Percentiles rank a stretch among this genome's conserved stretches.
Conservation (phyloP, 2,329 filamentous ascomycete species). For the Alternaria infectoria region DNA sequence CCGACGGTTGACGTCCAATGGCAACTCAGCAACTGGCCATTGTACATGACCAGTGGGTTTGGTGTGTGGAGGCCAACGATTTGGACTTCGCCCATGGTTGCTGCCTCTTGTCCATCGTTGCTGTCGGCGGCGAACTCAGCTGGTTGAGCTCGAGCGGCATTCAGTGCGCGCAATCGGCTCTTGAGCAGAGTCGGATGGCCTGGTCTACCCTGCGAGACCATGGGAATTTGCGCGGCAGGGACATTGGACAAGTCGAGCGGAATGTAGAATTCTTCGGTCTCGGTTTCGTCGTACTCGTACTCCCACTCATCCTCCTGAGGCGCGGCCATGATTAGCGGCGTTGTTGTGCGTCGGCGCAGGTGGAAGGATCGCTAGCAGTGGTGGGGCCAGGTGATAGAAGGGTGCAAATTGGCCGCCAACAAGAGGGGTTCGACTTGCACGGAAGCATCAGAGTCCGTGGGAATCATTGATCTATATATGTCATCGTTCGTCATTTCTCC, state of each 20-base stretch:
- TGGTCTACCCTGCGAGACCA: conserved; percentile 23
- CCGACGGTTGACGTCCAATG: conserved; percentile 84
- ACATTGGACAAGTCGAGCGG: conserved; percentile 63
- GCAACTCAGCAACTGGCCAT: conserved; percentile 78
- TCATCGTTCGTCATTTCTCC: no score
- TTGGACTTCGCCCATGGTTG: conserved; percentile 63
- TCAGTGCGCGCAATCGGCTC: conserved; percentile 38
- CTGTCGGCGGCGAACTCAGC: conserved; percentile 9
- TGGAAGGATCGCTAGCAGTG: background rate
- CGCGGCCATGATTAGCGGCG: conserved; percentile 25
- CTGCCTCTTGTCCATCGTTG: conserved; percentile 16
- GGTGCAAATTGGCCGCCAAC: background rate
- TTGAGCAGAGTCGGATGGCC: conserved; percentile 36
- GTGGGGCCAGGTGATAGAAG: background rate
- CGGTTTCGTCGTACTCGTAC: conserved; percentile 63
- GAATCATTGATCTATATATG: no score
- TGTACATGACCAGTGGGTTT: conserved; percentile 80
- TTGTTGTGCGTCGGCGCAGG: background rate
- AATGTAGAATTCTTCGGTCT: conserved; percentile 65
- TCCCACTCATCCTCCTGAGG: conserved; percentile 60
- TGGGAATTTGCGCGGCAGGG: conserved; percentile 24
- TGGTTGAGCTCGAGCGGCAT: conserved; percentile 28
- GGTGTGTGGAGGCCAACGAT: conserved; percentile 80
- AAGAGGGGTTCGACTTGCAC: background rate
- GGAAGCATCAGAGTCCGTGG: no score